Conservation (phyloP, 441 rosid species). For the Aquilaria agallochum region DNA sequence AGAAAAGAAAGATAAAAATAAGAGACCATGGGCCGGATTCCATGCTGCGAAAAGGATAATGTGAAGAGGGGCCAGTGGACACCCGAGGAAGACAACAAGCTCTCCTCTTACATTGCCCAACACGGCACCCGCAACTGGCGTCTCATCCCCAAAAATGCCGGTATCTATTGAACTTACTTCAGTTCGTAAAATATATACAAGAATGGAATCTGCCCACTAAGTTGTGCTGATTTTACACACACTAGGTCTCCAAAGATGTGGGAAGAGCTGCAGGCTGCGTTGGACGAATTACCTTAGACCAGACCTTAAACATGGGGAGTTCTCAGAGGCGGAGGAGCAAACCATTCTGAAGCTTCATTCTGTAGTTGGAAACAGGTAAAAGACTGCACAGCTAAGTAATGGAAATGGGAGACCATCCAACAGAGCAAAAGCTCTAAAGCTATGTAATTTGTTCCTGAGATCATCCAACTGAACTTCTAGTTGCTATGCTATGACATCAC, state of each 20-base stretch:
- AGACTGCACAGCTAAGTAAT: background rate
- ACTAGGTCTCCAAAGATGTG: conserved; percentile 65
- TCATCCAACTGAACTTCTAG: background rate
- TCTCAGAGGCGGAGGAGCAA: conserved; percentile 59
- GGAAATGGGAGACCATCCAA: background rate
- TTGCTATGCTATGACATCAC: conserved; percentile 15
- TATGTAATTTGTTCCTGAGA: background rate
- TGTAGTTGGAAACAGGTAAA: conserved; percentile 51
- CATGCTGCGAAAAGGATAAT: conserved; percentile 89
- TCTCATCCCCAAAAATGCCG: conserved; percentile 93
- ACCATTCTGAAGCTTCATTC: conserved; percentile 64
- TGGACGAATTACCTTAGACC: conserved; percentile 81
- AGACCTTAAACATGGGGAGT: conserved; percentile 60
- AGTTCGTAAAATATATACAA: too few species aligned
- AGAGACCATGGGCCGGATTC: conserved; percentile 77
- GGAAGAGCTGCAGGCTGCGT: conserved; percentile 65
- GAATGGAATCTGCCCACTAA: too few species aligned
- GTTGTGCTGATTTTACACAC: background rate
- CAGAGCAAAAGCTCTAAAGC: too few species aligned
- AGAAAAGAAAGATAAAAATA: conserved; percentile 8
- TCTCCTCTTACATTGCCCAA: conserved; percentile 90
- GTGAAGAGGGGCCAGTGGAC: conserved; percentile 98
- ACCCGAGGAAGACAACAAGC: conserved; percentile 94
- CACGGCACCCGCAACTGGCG: conserved; percentile 98
- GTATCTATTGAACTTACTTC: conserved; percentile 22